Evolutionary conservation across 176 grass and related monocot species (phyloP).

Genomic region (Pharus latifolius): DNA sequence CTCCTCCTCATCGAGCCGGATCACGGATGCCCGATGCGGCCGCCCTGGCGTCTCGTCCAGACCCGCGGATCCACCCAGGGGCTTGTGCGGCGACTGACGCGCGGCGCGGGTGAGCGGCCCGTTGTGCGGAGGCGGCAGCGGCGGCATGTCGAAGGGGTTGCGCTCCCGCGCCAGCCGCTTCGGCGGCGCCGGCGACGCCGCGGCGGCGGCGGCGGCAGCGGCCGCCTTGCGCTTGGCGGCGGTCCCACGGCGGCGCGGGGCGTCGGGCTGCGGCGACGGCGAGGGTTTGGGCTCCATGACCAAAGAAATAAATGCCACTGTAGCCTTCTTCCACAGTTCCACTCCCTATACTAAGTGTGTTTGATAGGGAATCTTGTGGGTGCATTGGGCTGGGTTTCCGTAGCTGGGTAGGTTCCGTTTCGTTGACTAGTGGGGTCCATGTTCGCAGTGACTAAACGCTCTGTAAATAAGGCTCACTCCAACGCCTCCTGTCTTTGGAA

Average conservation of each 20-base stretch:
- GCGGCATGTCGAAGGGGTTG: conserved; percentile 19
- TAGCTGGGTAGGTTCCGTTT: too few relatives aligned
- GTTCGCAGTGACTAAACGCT: too few relatives aligned
- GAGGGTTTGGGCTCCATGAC: conserved; percentile 43
- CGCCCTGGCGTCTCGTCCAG: not conserved
- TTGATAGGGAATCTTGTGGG: too few relatives aligned
- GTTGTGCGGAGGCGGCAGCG: not conserved
- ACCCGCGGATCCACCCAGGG: not conserved
- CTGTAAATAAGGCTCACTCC: too few relatives aligned
- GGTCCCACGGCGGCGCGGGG: conserved; percentile 4
- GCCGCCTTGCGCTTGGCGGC: conserved; percentile 52
- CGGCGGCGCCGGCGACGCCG: not conserved
- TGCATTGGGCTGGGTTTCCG: too few relatives aligned
- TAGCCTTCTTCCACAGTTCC: too few relatives aligned
- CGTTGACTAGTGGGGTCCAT: too few relatives aligned
- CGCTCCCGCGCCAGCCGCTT: conserved; percentile 55
- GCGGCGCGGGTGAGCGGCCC: conserved; percentile 24
- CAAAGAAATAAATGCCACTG: not conserved
- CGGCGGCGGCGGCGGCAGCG: not conserved
- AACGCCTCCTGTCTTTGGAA: too few relatives aligned
- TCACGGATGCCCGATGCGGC: not conserved
- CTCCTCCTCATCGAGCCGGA: not conserved
- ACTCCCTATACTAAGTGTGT: too few relatives aligned
- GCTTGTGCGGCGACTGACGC: conserved; percentile 42
- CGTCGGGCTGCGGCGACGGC: conserved; percentile 6